Evolutionary conservation across 495 filamentous ascomycete genomes (phyloP), one percentile per base, ranked within the genome.

Genomic region (Amniculicola lignicola): DNA sequence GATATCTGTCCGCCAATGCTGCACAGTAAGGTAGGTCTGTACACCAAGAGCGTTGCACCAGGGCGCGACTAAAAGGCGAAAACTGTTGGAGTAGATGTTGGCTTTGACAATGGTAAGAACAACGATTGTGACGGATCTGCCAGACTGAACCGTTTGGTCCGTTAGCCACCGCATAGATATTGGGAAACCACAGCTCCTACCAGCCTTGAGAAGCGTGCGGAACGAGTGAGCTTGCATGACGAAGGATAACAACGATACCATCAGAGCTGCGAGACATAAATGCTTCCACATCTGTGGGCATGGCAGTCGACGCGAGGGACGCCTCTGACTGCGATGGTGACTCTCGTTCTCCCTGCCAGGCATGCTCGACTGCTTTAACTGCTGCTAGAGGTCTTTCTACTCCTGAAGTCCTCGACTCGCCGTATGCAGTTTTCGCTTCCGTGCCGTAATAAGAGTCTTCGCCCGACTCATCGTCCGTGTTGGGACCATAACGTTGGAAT

Each of bases 221-320:
- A 33, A 89, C 82, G 2, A 82, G 75, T 16, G 89, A 83, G 24
- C 86, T 77, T 23, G 89, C 88, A 42, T 79, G 82, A 37, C 89
- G 85, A 10, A 95, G 75, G 23, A 91, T 83, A 15, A 94, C 89
- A 7, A 94, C 89, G 10, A 95, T 73, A 10, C 89, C 89, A 67
- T 94, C 90, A 1, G 90, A 94, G 2, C 89, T 90, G 67, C 89
- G 94, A 4, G 89, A 94, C 31, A 94, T 83, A 16, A 95, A 90
- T 10, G 89, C 89, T 70, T 95, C 89, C 29, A 95, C 72, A 62
- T 93, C 89, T 46, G 86, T 74, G 5, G 59, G 65, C 33, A 45
- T 40, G 37, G 56, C 52, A 77, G 3, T 72, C 74, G 10, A 68
- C 44, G 3, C 71, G 70, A 11, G 74, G 75, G 21, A 64, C n/a